Evolutionary conservation across 2,329 filamentous ascomycete genomes (phyloP), one percentile per base, ranked within the genome.

Genomic region (Penicillium crustosum): DNA sequence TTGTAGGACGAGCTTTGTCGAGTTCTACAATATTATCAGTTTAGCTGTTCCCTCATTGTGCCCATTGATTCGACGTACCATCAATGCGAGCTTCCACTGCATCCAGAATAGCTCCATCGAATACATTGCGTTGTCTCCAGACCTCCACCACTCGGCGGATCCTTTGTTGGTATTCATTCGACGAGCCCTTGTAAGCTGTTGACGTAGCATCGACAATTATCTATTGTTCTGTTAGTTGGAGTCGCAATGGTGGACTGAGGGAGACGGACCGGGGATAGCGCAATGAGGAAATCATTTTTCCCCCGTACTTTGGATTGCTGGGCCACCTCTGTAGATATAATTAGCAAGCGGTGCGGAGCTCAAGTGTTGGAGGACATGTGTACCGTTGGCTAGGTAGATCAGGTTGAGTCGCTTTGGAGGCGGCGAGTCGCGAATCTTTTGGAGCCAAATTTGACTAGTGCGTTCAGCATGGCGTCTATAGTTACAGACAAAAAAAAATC

Each of bases 351-450:
- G 62, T 44, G 19, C 36, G 5, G 36, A 35, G 33, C 29, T 53
- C 15, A 21, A 36, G 41, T 21, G 52, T 42, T 17, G 35, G 19
- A 36, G 48, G 25, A n/a, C 19, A 55, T 45, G 23, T 83, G 71
- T 82, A 94, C 91, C 91, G 75, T 99, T 99, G 62, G 93, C 93
- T 56, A 99, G 88, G 74, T 99, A 99, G 62, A 99, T 85, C 63
- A 97, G 81, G 68, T 92, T 96, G 59, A 99, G 81, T 67, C 92
- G 87, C 76, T 96, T 97, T 59, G 88, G 86, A 60, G 90, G 88
- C 7, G 89, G 86, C 1, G 91, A 92, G 66, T 97, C 93, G 70
- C 92, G 94, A 59, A 99, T 81, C 60, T 90, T 87, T 67, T 94
- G 89, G 61, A 96, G 81, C 94, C 94, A 99, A 53, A 97, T 84